Base-by-base conservation (phyloP, 495 filamentous ascomycete genomes). In the Xylaria longipes region DNA sequence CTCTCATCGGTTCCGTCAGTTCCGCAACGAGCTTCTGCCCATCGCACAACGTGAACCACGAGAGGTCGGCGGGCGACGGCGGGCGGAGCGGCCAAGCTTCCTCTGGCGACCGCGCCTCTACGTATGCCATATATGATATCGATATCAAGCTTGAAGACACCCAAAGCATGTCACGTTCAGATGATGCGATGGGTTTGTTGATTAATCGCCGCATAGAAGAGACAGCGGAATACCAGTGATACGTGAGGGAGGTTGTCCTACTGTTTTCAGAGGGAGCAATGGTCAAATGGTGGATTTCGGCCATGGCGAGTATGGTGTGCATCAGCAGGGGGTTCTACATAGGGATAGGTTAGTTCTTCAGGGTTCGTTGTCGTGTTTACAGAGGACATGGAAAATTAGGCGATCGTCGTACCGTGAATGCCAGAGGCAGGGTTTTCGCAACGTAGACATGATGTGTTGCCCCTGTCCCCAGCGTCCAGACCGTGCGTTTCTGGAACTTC, bases 131-230 rank as follows among this genome's bases (percentile, higher is more conserved):
- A 39, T 77, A 72, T 74, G 62, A 71, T 71, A 33, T 82, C 76
- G n/a, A n/a, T 5, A 84, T 72, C 3, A 85, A 64, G n/a, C 74
- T 78, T 3, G 81, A 78, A 4, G 78, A 76, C 25, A 76, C 76
- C 80, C 78, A 85, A 33, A 86, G 62, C 15, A 81, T 74, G 68
- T 86, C 83, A 14, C 79, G 76, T 8, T 80, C 75, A 1, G 61
- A 33, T 3, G 74, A 69, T 14, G 46, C 61, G 81, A 72, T 27
- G 77, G 76, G 1, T 9, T 7, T 25, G 79, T 79, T n/a, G 22
- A 86, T 73, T 25, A 77, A 75, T 12, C 64, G 63, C 74, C 81
- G 80, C 75, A 85, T 81, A 14, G 82, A 71, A 8, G 75, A 75
- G 14, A 78, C 79, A 62, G 77, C 80, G 27, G 74, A 77, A 63